Conservation (phyloP, 73 alveolate species). For the Tetrahymena elliotti region DNA sequence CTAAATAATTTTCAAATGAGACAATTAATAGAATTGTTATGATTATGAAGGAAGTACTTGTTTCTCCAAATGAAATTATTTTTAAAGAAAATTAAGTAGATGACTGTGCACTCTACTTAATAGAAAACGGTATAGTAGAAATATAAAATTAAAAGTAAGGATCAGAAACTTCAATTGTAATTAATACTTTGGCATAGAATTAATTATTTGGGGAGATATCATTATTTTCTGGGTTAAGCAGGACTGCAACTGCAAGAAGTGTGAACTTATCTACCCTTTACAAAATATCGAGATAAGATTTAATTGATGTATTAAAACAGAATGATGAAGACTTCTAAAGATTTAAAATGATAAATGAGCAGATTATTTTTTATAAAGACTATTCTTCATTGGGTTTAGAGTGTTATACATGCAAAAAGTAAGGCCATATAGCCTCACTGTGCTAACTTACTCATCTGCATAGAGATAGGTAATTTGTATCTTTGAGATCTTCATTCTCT, state of each 20-base stretch:
- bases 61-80: neutral
- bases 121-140: neutral
- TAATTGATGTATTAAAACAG: neutral
- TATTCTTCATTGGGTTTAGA: neutral
- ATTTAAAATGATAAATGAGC: neutral
- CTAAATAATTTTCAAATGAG: neutral
- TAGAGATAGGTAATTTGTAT: neutral
- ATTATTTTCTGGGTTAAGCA: constrained; percentile 23
- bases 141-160: neutral
- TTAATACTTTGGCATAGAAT: neutral
- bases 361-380: neutral
- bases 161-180: neutral
- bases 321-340: constrained; percentile 12
- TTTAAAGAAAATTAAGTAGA: neutral
- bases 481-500: neutral
- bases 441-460: neutral
- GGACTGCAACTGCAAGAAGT: constrained; percentile 8
- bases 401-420: neutral
- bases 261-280: constrained; percentile 18
- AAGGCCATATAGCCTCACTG: neutral
- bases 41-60: neutral
- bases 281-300: constrained; percentile 12
- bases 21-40: neutral
- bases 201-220: constrained; percentile 16
- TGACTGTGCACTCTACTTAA: neutral